Conservation (phyloP, 495 filamentous ascomycete genomes). For the Penicillium desertorum region DNA sequence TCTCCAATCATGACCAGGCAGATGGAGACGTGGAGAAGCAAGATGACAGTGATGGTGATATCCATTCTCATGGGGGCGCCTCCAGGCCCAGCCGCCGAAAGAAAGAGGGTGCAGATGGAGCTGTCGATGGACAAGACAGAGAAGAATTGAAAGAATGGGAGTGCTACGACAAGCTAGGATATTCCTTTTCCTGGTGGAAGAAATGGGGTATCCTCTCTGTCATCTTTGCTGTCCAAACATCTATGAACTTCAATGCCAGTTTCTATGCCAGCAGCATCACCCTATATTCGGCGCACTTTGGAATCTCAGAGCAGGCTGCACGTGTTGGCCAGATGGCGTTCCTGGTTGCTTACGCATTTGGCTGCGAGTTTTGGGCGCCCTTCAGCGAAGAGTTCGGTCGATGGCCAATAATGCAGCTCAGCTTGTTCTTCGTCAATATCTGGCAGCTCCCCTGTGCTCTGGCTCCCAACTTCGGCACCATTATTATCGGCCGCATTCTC, state of each 20-base stretch:
- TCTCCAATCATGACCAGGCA: neutral
- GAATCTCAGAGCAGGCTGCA: constrained; percentile 62
- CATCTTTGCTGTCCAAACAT: constrained; percentile 73
- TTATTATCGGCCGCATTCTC: constrained; percentile 63
- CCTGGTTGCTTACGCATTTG: constrained; percentile 73
- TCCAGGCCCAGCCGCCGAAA: constrained; percentile 12
- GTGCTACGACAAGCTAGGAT: constrained; percentile 65
- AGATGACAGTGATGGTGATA: constrained; percentile 12
- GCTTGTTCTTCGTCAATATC: constrained; percentile 69
- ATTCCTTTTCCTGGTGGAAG: constrained; percentile 60
- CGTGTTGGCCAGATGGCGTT: constrained; percentile 69
- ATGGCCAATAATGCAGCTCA: constrained; percentile 68
- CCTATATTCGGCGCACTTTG: constrained; percentile 62
- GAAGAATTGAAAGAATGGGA: constrained; percentile 61
- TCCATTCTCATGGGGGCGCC: constrained; percentile 18
- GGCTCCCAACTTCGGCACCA: constrained; percentile 66
- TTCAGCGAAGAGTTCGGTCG: constrained; percentile 80
- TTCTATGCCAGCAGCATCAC: constrained; percentile 67
- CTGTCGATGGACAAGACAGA: constrained; percentile 42
- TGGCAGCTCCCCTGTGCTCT: constrained; percentile 72
- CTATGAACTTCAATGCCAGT: constrained; percentile 84
- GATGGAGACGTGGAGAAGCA: constrained; percentile 30
- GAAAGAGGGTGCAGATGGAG: constrained; percentile 17
- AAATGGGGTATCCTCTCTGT: constrained; percentile 75
- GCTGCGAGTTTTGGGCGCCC: constrained; percentile 81